These are phyloP conservation scores for Sergeia podlipaevii DNA, from an alignment of 208 protist species.

Conservation along the genomic window DNA sequence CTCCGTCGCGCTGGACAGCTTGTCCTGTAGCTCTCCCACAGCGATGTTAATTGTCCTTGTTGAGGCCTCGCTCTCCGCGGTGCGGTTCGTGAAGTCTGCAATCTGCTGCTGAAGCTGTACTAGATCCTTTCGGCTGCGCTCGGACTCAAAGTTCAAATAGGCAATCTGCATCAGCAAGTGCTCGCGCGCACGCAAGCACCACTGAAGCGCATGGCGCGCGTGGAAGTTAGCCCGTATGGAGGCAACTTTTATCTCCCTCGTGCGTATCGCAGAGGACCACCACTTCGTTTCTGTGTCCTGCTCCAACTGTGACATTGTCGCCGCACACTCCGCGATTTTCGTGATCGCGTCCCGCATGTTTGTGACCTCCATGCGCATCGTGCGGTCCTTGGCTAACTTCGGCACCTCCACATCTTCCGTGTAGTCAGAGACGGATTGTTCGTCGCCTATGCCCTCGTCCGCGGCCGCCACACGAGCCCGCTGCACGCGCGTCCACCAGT, in stretches of 20 bases:
- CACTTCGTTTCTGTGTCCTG: slow-evolving; percentile 33
- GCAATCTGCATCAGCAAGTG: slow-evolving; percentile 61
- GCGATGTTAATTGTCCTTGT: slow-evolving; percentile 14
- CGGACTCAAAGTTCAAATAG: slow-evolving; percentile 44
- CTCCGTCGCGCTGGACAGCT: slow-evolving; percentile 18
- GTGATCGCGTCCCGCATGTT: slow-evolving; percentile 30
- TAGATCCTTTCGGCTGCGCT: slow-evolving; percentile 36
- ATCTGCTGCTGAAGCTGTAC: slow-evolving; percentile 52
- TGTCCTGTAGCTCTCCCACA: slow-evolving; percentile 25
- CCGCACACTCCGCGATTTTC: slow-evolving; percentile 20
- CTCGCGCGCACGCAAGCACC: slow-evolving; percentile 41
- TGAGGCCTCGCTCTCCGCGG: slow-evolving; percentile 16
- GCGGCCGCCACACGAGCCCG: slow-evolving; percentile 58
- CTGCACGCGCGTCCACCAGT: slow-evolving; percentile 25
- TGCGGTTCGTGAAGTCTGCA: slow-evolving; percentile 26
- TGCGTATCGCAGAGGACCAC: slow-evolving; percentile 72
- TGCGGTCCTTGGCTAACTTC: slow-evolving; percentile 13
- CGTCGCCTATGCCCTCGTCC: slow-evolving; percentile 56
- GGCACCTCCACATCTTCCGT: slow-evolving; percentile 39
- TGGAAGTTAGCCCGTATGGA: slow-evolving; percentile 72
- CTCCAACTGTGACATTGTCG: slow-evolving; percentile 13
- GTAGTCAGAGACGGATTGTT: slow-evolving; percentile 75
- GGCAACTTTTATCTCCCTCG: slow-evolving; percentile 62
- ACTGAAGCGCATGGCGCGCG: slow-evolving; percentile 32
- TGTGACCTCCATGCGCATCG: slow-evolving; percentile 16